Conservation (phyloP, 2,329 filamentous ascomycete species). For the Didymella glomerata region DNA sequence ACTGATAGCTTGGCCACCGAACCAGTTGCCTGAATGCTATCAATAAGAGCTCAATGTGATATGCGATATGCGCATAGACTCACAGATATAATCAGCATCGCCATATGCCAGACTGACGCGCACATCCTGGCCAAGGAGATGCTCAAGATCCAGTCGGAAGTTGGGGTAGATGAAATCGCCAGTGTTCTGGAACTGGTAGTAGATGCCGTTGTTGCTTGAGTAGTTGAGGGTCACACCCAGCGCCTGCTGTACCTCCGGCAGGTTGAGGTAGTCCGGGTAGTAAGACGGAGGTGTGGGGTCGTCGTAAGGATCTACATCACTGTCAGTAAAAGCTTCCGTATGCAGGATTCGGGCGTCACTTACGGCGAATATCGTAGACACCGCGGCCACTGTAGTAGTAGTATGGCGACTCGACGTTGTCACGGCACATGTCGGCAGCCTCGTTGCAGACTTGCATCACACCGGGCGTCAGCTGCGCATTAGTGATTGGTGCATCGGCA, state of each 20-base stretch:
- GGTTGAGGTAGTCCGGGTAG: slow-evolving; percentile 66
- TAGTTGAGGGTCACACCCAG: slow-evolving; percentile 71
- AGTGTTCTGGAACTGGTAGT: slow-evolving; percentile 61
- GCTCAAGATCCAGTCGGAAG: slow-evolving; percentile 56
- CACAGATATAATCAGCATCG: slow-evolving; percentile 52
- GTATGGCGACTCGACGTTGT: slow-evolving; percentile 66
- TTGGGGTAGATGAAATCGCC: slow-evolving; percentile 68
- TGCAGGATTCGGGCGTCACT: too few relatives aligned
- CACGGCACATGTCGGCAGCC: slow-evolving; percentile 64
- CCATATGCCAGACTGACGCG: slow-evolving; percentile 49
- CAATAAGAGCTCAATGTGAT: too few relatives aligned
- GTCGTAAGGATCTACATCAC: slow-evolving; percentile 28
- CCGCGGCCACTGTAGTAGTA: slow-evolving; percentile 63
- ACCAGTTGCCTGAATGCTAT: slow-evolving; percentile 46
- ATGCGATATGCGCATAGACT: slow-evolving; percentile 16
- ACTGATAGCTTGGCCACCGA: slow-evolving; percentile 76
- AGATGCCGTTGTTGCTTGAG: slow-evolving; percentile 61
- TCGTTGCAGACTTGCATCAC: slow-evolving; percentile 60
- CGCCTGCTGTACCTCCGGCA: slow-evolving; percentile 63
- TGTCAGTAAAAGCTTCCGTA: too few relatives aligned
- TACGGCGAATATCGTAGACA: slow-evolving; percentile 57
- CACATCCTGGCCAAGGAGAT: slow-evolving; percentile 53
- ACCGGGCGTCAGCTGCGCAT: slow-evolving; percentile 39
- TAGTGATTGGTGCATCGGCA: slow-evolving; percentile 25
- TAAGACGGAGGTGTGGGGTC: slow-evolving; percentile 65